Base-by-base conservation (phyloP, 257 asterid genomes). In the Plantago elongata region DNA sequence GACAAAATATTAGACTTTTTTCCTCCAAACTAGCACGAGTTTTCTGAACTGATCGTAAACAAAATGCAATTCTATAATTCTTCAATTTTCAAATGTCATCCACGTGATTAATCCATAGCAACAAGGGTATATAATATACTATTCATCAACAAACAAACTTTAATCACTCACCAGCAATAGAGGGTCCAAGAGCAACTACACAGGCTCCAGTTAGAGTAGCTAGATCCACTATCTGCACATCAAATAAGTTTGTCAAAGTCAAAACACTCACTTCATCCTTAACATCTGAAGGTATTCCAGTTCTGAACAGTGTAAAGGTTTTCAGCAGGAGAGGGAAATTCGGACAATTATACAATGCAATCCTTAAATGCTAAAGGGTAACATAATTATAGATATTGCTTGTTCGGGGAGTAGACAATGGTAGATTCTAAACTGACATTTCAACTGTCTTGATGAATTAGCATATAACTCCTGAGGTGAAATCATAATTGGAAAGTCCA, bases 171-270 rank as follows among this genome's bases (percentile, higher is more conserved):
- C 98, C 98, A 34, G 97, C 97, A 73, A 91, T 76, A 50, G 98
- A 78, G 57, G 95, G 95, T 45, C 98, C 97, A 74, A 91, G 95
- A 69, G 98, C 98, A 37, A 91, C 74, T 8, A 84, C 42, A 30
- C 97, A 86, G 46, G 98, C 97, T 61, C 98, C 98, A 14, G 98
- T 91, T 63, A 91, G 75, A 45, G 98, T 88, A 55, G 98, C 95
- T 69, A 91, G 77, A 76, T 91, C 98, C 71, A 91, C 84, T 17
- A 91, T 84, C 97, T 88, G 81, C 82, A 75, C 37, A 59, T 61
- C 6, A 43, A 43, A 45, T 65, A 56, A 54, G 62, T 11, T 42
- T 14, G 18, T 55, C 72, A 57, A 22, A 64, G 18, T 55, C 72
- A 57, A 57, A 64, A 51, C 57, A 63, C 14, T 14, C 27, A 42